Base-by-base conservation (phyloP, 495 filamentous ascomycete genomes). In the Penicillium pancosmium region DNA sequence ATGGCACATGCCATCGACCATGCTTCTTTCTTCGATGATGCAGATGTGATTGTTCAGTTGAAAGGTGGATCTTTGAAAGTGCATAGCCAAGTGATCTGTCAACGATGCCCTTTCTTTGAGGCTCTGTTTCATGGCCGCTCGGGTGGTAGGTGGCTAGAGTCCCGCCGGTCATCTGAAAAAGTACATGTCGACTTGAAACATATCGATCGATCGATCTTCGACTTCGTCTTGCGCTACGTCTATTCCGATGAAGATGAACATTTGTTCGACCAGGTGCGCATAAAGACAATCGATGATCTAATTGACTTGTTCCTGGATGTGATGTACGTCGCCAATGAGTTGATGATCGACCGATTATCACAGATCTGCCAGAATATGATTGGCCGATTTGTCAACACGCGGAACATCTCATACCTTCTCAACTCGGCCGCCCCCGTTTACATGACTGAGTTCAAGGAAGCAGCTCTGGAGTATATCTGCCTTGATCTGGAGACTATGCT, bases 311-410 rank as follows among this genome's bases (percentile, higher is more conserved):
- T 97, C n/a, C 82, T 98, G 75, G 93, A 97, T 57, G 91, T 98
- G 33, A 87, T 96, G 82, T 88, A 85, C 54, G 88, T 92, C 38
- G 90, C 92, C 9, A 90, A 98, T 66, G 94, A 98, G 65, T 79
- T 98, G 57, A 96, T 98, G 92, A 83, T 98, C 36, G 93, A 97
- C 68, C 80, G 92, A 27, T 74, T 98, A 25, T 91, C 88, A 12
- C 91, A 96, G 68, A 85, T 93, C 13, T 98, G 93, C 71, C 94
- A 98, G 67, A 86, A 86, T 55, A 75, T 91, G 44, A 82, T 98
- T 57, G 94, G 94, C n/a, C 84, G 82, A 40, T 96, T 93, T 73
- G 88, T 95, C 15, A 93, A 85, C 54, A 89, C 85, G 23, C 90
- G 95, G 40, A 98, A 97, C 68, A 88, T 93, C 50, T 89, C 90